These are phyloP conservation scores for Umbelopsis sp. DNA, from an alignment of 192 early-diverging fungal genomes.

Conservation along the genomic window DNA sequence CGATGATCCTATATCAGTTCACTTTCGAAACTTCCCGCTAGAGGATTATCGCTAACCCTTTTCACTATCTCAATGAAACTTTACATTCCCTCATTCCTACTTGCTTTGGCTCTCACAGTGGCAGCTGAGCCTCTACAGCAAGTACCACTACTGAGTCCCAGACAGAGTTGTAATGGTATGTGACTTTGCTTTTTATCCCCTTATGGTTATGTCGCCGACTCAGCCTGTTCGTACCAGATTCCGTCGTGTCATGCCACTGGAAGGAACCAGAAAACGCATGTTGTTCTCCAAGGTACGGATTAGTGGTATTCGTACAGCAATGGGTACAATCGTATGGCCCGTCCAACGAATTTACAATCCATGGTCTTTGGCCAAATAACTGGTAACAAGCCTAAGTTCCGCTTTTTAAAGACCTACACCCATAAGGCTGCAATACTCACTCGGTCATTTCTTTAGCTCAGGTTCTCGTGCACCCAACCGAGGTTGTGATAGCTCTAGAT, in stretches of 20 bases:
- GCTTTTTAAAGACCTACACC: not conserved
- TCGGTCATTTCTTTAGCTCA: slow-evolving; percentile 23
- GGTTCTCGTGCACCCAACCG: slow-evolving; percentile 38
- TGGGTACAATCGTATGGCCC: slow-evolving; percentile 39
- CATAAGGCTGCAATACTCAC: not conserved
- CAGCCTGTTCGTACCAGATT: not conserved
- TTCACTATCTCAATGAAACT: slow-evolving; percentile 10
- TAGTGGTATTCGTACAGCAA: slow-evolving; percentile 36
- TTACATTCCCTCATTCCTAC: not conserved
- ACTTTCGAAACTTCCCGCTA: too few species aligned
- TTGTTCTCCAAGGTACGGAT: slow-evolving; percentile 36
- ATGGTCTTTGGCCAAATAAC: slow-evolving; percentile 46
- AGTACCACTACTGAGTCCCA: not conserved
- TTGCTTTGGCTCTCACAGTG: not conserved
- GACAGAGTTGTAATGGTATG: slow-evolving; percentile 3
- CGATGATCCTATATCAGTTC: not conserved
- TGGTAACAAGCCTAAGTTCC: slow-evolving; percentile 25
- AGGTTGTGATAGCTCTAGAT: slow-evolving; percentile 70
- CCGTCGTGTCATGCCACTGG: slow-evolving; percentile 34
- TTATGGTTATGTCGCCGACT: not conserved
- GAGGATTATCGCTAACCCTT: not conserved
- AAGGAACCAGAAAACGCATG: slow-evolving; percentile 28
- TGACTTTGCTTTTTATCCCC: not conserved
- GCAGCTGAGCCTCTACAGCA: not conserved
- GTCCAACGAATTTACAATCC: slow-evolving; percentile 41